These are phyloP conservation scores for Xerocomellus chrysenteron DNA, from an alignment of 768 basidiomycete species.

Conservation along the genomic window DNA sequence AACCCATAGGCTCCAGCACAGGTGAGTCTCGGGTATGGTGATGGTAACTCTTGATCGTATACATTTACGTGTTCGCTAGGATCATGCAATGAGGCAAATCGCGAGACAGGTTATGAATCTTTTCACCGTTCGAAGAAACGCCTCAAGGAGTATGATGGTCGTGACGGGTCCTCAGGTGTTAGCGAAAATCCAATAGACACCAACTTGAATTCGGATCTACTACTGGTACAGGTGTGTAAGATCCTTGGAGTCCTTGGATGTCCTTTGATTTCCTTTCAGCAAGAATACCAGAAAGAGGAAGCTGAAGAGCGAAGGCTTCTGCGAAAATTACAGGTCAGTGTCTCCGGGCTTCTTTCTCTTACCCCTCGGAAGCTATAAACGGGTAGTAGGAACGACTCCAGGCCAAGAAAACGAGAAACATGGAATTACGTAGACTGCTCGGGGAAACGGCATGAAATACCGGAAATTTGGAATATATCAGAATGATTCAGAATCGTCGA, in stretches of 20 bases:
- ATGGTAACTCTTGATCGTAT: neutral
- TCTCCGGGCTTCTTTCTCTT: neutral
- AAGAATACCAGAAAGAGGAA: conserved; percentile 10
- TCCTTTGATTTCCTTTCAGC: neutral
- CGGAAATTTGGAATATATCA: neutral
- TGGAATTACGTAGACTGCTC: conserved; percentile 11
- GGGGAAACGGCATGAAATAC: conserved; percentile 5
- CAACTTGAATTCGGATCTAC: neutral
- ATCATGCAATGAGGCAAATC: neutral
- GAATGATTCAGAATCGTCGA: neutral
- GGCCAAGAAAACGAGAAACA: conserved; percentile 7
- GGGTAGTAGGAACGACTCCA: conserved; percentile 4
- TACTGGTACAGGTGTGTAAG: conserved; percentile 4
- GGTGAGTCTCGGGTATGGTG: neutral
- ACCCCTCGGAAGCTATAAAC: neutral
- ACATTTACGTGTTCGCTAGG: neutral
- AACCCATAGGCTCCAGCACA: neutral
- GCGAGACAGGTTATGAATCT: neutral
- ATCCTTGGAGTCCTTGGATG: no score
- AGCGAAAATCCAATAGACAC: neutral
- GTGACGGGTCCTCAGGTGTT: neutral
- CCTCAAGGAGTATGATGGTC: neutral
- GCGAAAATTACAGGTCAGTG: conserved; percentile 10
- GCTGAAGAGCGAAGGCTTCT: conserved; percentile 16
- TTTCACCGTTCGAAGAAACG: neutral